Conservation (phyloP, 768 basidiomycete genomes). For the Mycena alexandri region DNA sequence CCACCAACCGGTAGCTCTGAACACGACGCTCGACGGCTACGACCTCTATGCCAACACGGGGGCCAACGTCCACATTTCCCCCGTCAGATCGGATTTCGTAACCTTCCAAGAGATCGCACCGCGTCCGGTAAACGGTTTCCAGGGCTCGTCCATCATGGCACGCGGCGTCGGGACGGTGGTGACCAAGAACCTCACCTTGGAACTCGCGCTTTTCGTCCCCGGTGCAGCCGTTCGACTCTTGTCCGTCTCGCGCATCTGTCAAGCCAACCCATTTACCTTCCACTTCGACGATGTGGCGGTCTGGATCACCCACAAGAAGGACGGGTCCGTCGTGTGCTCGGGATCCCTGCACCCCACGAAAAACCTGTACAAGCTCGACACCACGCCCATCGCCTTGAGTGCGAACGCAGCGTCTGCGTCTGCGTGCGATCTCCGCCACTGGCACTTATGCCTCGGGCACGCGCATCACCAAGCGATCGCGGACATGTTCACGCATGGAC, state of each 20-base stretch:
- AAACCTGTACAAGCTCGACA: conserved; percentile 4
- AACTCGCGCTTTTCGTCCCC: conserved; percentile 1
- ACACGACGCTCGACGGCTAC: background rate
- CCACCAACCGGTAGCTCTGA: background rate
- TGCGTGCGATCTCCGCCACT: background rate
- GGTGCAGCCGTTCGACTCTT: background rate
- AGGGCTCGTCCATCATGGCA: background rate
- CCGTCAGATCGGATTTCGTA: too few relatives aligned
- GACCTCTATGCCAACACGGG: conserved; percentile 4
- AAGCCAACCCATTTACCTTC: too few relatives aligned
- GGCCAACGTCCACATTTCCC: too few relatives aligned
- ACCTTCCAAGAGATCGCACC: too few relatives aligned
- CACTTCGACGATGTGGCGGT: background rate
- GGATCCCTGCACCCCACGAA: background rate
- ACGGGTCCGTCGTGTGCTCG: too few relatives aligned
- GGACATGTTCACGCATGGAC: too few relatives aligned
- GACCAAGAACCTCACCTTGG: background rate
- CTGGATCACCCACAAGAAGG: background rate
- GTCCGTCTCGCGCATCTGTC: conserved; percentile 4
- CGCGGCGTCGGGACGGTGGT: conserved; percentile 9
- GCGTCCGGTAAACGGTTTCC: too few relatives aligned
- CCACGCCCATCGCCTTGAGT: background rate
- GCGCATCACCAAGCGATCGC: too few relatives aligned
- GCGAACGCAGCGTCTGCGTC: background rate
- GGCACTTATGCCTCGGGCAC: too few relatives aligned